Base-by-base conservation (phyloP, 2,329 filamentous ascomycete species). In the Zymoseptoria crescenta region DNA sequence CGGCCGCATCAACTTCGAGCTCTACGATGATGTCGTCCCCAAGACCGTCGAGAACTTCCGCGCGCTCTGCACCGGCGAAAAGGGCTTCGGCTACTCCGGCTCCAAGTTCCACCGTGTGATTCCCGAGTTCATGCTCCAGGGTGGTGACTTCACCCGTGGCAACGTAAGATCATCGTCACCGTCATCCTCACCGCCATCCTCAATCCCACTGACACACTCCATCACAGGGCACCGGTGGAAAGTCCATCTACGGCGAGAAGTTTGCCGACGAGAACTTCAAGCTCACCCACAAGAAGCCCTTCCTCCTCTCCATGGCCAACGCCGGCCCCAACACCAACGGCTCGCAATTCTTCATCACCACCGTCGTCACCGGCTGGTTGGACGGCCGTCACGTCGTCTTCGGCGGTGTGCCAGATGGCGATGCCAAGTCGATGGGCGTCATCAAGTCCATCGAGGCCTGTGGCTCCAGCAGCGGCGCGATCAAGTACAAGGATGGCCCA, bases 41-140 rank as follows among this genome's bases (percentile, higher is more conserved):
- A 94, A 88, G 85, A 96, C 93, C 79, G 90, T 87, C 67, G 92
- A 96, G 73, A 97, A 97, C 83, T 97, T 97, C 82, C 90, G 92
- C 71, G 86, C 87, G 62, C 86, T 96, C 65, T 96, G 91, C 82
- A 96, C 93, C 1, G 93, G 93, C 68, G 93, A 97, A 81, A 96
- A 96, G 79, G 94, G 93, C 64, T 72, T 83, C 52, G 91, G 91
- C 68, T 91, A 91, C 74, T 77, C 84, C 53, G 91, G 91, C 68
- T 95, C 90, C 65, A 82, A 81, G 71, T 97, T 99, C 82, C 93
- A 99, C 81, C 89, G 93, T 60, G 89, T 99, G 66, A 99, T 99
- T 79, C 96, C 96, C 80, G 85, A 91, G 70, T 99, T 99, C 78
- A 97, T 99, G 93, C 93, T 96, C 72, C 89, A 96, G 80, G 92